Base-by-base conservation (phyloP, 225 moss, liverwort and hornwort species). In the Ulota crispa region DNA sequence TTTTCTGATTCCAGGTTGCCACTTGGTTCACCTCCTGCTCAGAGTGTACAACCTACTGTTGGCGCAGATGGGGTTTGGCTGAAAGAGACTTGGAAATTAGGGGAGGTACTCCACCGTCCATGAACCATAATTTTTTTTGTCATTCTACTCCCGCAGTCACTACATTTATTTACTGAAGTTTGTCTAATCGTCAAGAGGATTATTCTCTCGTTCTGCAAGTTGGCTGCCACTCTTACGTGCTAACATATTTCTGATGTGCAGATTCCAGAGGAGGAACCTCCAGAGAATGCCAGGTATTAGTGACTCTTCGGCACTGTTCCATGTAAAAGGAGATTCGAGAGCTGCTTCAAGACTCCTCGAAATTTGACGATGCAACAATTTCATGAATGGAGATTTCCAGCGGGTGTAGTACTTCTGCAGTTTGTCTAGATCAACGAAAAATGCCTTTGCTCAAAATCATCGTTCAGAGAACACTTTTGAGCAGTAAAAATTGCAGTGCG, bases 251-350 rank as follows among this genome's bases (percentile, higher is more conserved):
- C 16, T 78, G 54, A 72, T 76, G 13, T 76, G 43, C 85, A 88
- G 88, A 88, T 88, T 80, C 88, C 88, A 20, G 88, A 88, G 73
- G 85, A 83, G 74, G 88, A 88, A 68, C 88, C 88, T 78, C 88
- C 88, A 56, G 77, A 88, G 78, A 80, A 54, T 70, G 31, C 76
- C 4, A 76, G 85, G 63, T 77, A 68, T 72, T 85, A 82, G 72
- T 81, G 55, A 62, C 54, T 28, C 77, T 66, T 68, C 20, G 19
- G 34, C 67, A 32, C 11, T 26, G 63, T 26, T 43, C 63, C 70
- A 42, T 4, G 66, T 75, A 14, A 42, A 72, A 62, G 76, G 60
- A 63, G 54, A 60, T n/a, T 28, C 45, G 28, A 77, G 78, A 55
- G 78, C 74, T 77, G 39, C 69, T 75, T 31, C 62, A 59, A 42